Conservation (phyloP, 73 alveolate genomes). For the Breviolum minutum region DNA sequence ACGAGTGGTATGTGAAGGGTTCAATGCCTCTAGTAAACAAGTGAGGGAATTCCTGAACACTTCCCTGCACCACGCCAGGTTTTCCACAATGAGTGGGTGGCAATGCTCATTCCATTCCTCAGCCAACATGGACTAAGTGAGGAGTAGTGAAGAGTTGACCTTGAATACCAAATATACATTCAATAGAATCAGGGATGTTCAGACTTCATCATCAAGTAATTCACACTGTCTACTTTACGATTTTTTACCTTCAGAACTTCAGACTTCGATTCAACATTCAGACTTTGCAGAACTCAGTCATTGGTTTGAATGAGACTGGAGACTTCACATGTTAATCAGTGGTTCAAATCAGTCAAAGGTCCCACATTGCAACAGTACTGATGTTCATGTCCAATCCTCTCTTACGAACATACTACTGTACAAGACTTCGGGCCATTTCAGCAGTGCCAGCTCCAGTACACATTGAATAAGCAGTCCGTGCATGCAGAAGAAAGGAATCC, state of each 20-base stretch:
- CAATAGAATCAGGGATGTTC: background rate
- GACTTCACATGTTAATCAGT: background rate
- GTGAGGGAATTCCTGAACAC: slow-evolving; percentile 3
- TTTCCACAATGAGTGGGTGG: background rate
- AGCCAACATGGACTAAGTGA: background rate
- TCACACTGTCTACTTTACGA: no score
- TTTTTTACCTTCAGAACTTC: no score
- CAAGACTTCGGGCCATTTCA: background rate
- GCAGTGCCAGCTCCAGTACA: slow-evolving; percentile 4
- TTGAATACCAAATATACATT: background rate
- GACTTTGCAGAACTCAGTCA: background rate
- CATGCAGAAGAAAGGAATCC: background rate
- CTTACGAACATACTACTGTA: background rate
- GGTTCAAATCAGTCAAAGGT: background rate
- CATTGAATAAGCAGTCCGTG: slow-evolving; percentile 22
- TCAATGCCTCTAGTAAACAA: background rate
- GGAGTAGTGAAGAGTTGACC: background rate
- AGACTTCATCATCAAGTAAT: no score
- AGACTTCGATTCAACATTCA: no score
- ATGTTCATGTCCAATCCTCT: background rate
- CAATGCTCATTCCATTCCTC: slow-evolving; percentile 26
- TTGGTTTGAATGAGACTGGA: background rate
- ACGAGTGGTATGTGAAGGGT: background rate
- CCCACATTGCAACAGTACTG: slow-evolving; percentile 23
- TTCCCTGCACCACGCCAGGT: background rate